Base-by-base conservation (phyloP, 768 basidiomycete genomes). In the Holtermannia corniformis region DNA sequence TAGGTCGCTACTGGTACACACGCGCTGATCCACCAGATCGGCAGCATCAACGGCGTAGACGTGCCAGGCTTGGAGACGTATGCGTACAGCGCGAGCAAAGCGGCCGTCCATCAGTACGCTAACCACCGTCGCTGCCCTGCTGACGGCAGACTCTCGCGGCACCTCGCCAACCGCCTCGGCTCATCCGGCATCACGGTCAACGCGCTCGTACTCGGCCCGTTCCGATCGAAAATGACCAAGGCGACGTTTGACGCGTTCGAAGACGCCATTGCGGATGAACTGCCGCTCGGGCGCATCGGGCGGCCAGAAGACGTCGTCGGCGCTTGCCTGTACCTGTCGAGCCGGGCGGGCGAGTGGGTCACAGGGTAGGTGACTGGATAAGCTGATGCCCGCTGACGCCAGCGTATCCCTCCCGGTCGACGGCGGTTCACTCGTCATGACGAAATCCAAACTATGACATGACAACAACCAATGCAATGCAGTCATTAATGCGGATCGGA, bases 251-350 rank as follows among this genome's bases (percentile, higher is more conserved):
- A 76, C 20, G 67, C 72, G 3, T 61, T 67, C 14, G 77, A 80
- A 28, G 76, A 80, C 11, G 54, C 63, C 10, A 72, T 84, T 51
- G 62, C 75, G 5, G 70, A 70, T 0, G 61, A 64, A 21, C 72
- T 81, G 19, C 82, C 82, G 2, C 69, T 78, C 48, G 73, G 72
- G 14, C 74, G 82, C 10, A 78, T 84, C 44, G 83, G 84, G 3
- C 75, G 74, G 19, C 77, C 80, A 1, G 81, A 83, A 62, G 84
- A 85, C 60, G 77, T 85, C 21, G 81, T 77, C 0, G 83, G 81
- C 0, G 75, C 81, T 16, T 81, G 79, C 41, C 59, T 85, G 51
- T 86, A 78, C 75, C 74, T 85, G 14, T 74, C 80, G 12, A 79
- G 80, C 49, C 76, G 76, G 28, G 82, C 81, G 0, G 82, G 80